Base-by-base conservation (phyloP, 2,329 filamentous ascomycete genomes). In the Colletotrichum plurivorum region DNA sequence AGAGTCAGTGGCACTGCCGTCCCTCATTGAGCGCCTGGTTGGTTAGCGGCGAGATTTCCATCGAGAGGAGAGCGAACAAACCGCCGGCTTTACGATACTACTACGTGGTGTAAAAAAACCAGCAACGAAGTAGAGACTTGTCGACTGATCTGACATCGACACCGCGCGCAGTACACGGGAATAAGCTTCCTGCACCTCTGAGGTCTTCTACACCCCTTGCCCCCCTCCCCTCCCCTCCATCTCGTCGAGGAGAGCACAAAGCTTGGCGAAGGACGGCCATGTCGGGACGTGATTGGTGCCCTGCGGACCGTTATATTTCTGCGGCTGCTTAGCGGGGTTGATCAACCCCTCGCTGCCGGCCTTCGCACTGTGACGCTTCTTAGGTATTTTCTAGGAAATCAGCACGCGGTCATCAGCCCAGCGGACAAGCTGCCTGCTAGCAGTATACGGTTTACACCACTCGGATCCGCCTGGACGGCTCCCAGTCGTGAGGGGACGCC, bases 271-370 rank as follows among this genome's bases (percentile, higher is more conserved):
- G 16, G 52, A 59, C 61, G 65, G 54, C 48, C 20, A 46, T 31
- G 53, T 52, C 65, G 62, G n/a, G 48, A 15, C 51, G 25, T 62
- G 63, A 69, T 69, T 67, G 67, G 63, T 62, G 63, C 56, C 66
- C 63, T 69, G 67, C 56, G 57, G 67, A 53, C 67, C 63, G 67
- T 69, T 67, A 46, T 57, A 67, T 57, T 65, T 56, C 49, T 69
- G 56, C 67, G 55, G 63, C 63, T 67, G 55, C 51, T 61, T 67
- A 53, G 67, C 57, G 67, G 67, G 63, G 56, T 69, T 48, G 49
- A 41, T 8, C 16, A 53, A 31, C 63, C 62, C 43, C 63, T 67
- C 67, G 51, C 36, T 5, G 45, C 45, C 20, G 13, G 12, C 20
- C 51, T 31, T 67, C 67, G 63, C 67, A 69, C 67, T 69, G 63